Conservation (phyloP, 352 stramenopile genomes). For the Globisporangium middletonii region DNA sequence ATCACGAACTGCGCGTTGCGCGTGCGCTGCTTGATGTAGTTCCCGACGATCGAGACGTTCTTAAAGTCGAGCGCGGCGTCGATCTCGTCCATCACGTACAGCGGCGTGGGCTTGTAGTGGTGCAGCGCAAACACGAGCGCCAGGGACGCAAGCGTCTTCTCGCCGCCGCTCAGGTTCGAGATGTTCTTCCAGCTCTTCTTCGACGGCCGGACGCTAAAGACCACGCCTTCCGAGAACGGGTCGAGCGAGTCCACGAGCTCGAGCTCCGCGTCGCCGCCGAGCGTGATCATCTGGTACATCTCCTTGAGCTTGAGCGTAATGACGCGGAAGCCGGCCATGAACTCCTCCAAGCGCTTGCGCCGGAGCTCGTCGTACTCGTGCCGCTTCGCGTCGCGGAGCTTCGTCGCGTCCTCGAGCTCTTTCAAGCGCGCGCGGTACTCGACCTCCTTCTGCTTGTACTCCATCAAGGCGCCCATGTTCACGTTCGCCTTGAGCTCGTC, state of each 20-base stretch:
- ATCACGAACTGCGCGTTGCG: conserved; percentile 99
- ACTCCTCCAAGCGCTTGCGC: conserved; percentile 96
- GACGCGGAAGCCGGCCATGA: conserved; percentile 98
- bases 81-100: conserved; percentile 99
- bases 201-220: conserved; percentile 98
- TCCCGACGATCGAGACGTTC: conserved; percentile 99
- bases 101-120: conserved; percentile 98
- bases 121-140: conserved; percentile 99
- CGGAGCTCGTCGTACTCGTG: conserved; percentile 96
- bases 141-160: conserved; percentile 98
- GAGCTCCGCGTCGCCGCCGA: conserved; percentile 96
- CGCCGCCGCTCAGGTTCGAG: conserved; percentile 97
- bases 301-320: conserved; percentile 99
- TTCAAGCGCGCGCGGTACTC: conserved; percentile 92
- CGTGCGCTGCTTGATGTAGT: conserved; percentile 99
- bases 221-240: conserved; percentile 98
- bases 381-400: conserved; percentile 88
- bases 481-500: conserved; percentile 93
- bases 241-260: conserved; percentile 99
- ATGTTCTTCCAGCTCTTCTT: conserved; percentile 99
- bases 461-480: conserved; percentile 88
- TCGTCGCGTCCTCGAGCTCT: conserved; percentile 95
- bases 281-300: conserved; percentile 99
- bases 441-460: conserved; percentile 93
- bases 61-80: conserved; percentile 97